Evolutionary conservation across 2,329 filamentous ascomycete genomes (phyloP).

Genomic region (Microdochium trichocladiopsis): DNA sequence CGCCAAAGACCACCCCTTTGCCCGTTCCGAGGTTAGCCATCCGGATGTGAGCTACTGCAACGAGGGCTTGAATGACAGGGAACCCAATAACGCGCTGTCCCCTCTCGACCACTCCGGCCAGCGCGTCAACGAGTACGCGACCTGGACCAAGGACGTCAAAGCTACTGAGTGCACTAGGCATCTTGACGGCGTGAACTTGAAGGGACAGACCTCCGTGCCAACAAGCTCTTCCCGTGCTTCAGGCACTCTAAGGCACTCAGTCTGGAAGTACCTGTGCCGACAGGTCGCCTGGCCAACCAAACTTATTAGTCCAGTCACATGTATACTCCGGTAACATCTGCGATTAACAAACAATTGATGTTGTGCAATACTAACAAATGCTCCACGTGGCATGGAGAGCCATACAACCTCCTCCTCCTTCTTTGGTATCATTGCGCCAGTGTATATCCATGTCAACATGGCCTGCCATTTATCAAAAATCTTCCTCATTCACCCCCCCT

Average conservation of each 20-base stretch:
- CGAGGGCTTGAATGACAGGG: slow-evolving; percentile 40
- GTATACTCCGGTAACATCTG: too few species aligned
- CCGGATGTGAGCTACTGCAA: slow-evolving; percentile 54
- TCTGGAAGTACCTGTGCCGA: too few species aligned
- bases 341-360: too few species aligned
- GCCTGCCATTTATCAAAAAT: too few species aligned
- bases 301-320: too few species aligned
- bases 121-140: slow-evolving; percentile 39
- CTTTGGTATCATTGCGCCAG: slow-evolving; percentile 5
- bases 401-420: not conserved
- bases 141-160: slow-evolving; percentile 33
- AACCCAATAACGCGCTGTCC: slow-evolving; percentile 39
- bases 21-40: slow-evolving; percentile 54
- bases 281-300: too few species aligned
- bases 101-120: slow-evolving; percentile 45
- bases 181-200: slow-evolving; percentile 50
- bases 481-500: too few species aligned
- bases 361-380: too few species aligned
- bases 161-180: slow-evolving; percentile 29
- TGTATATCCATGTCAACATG: slow-evolving; percentile 4
- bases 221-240: slow-evolving; percentile 45
- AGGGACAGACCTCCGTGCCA: slow-evolving; percentile 39
- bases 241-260: slow-evolving; percentile 42
- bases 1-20: slow-evolving; percentile 50
- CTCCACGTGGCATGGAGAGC: too few species aligned